Conservation (phyloP, 306 rosid genomes). For the Malus fusca region DNA sequence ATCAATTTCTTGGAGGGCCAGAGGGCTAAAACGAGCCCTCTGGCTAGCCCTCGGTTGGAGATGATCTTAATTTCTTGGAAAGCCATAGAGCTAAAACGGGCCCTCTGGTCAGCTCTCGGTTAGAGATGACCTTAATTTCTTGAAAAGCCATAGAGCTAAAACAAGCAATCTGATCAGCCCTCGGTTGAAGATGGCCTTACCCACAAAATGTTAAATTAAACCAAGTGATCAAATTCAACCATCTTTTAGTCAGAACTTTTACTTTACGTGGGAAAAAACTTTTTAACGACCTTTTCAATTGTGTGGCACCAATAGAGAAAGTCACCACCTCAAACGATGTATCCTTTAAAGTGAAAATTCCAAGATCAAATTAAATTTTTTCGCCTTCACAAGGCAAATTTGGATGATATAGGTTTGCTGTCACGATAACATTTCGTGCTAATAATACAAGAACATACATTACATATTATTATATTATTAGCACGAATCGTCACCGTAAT, state of each 20-base stretch:
- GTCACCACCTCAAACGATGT: background rate
- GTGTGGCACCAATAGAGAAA: background rate
- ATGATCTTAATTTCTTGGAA: too few relatives aligned
- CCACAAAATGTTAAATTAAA: background rate
- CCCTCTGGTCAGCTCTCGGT: too few relatives aligned
- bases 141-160: too few relatives aligned
- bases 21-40: too few relatives aligned
- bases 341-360: background rate
- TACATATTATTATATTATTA: too few relatives aligned
- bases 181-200: too few relatives aligned
- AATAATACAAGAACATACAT: too few relatives aligned
- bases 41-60: too few relatives aligned
- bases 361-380: background rate
- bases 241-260: background rate
- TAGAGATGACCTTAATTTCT: too few relatives aligned
- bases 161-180: fast-evolving
- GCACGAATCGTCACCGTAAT: fast-evolving
- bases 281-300: background rate
- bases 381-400: background rate
- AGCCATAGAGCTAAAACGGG: too few relatives aligned
- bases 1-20: too few relatives aligned
- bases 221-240: background rate
- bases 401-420: too few relatives aligned
- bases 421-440: fast-evolving
- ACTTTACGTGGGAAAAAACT: background rate